Evolutionary conservation across 108 stramenopile genomes (phyloP).

Genomic region (Nannochloropsis salina): DNA sequence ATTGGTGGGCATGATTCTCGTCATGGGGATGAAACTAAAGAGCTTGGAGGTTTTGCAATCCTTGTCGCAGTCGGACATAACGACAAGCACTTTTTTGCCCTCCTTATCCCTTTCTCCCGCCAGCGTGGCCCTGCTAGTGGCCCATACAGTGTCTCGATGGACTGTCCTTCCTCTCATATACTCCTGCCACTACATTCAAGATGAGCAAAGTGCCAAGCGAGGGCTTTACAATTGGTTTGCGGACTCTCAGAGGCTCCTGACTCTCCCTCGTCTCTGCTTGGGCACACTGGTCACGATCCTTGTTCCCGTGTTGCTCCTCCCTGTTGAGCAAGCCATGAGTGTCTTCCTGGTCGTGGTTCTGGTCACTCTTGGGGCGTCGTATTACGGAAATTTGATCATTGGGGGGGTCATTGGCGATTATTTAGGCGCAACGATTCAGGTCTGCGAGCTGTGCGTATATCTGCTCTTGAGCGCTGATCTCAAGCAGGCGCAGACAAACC

Average conservation of each 20-base stretch:
- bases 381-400: conserved; percentile 30
- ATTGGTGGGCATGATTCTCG: conserved; percentile 61
- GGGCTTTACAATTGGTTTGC: conserved; percentile 64
- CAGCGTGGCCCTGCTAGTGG: not conserved
- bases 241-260: conserved; percentile 61
- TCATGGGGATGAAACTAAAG: conserved; percentile 59
- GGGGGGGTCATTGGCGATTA: conserved; percentile 73
- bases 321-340: conserved; percentile 31
- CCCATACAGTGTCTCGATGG: conserved; percentile 61
- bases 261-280: conserved; percentile 58
- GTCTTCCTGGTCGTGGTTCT: conserved; percentile 48
- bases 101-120: not conserved
- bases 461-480: conserved; percentile 25
- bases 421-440: conserved; percentile 62
- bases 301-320: conserved; percentile 50
- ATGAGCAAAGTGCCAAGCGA: conserved; percentile 63
- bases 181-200: conserved; percentile 61
- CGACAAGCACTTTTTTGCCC: conserved; percentile 40
- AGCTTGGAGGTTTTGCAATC: conserved; percentile 24
- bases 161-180: conserved; percentile 62
- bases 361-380: conserved; percentile 50
- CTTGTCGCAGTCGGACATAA: conserved; percentile 25
- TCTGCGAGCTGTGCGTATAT: conserved; percentile 25
- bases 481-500: not conserved
- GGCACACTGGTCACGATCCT: conserved; percentile 41